These are phyloP conservation scores for Chaetoscypha palmicola DNA, from an alignment of 2,329 filamentous ascomycete species.

Conservation along the genomic window DNA sequence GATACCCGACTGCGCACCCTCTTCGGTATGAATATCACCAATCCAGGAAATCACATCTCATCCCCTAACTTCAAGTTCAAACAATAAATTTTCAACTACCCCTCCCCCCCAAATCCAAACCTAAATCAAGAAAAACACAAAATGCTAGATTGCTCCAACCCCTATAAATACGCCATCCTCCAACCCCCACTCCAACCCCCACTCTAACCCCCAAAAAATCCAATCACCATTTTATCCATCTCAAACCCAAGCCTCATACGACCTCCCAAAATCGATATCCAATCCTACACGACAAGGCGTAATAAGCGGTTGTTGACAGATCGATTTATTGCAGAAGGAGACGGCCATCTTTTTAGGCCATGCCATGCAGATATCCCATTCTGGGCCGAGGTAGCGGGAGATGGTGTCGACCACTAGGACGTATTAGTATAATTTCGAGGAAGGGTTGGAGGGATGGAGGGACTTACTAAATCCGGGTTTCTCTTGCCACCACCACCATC, in stretches of 20 bases:
- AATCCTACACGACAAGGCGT: constrained; percentile 25
- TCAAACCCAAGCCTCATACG: not conserved
- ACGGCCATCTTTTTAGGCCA: constrained; percentile 13
- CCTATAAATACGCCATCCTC: no score
- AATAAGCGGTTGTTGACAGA: not conserved
- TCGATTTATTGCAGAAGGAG: not conserved
- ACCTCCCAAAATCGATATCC: not conserved
- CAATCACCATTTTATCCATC: no score
- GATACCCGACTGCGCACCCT: no score
- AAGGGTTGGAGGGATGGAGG: not conserved
- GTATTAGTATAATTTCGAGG: not conserved
- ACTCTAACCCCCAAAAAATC: no score
- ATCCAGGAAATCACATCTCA: no score
- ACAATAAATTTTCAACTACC: no score
- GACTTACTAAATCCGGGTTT: constrained; percentile 16
- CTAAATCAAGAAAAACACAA: no score
- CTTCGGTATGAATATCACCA: no score
- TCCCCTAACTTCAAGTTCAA: no score
- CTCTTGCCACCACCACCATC: constrained; percentile 19
- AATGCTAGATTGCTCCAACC: no score
- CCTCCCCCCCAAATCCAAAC: no score
- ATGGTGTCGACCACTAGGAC: constrained; percentile 15
- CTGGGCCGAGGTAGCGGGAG: constrained; percentile 5
- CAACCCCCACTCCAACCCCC: no score
- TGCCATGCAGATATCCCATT: constrained; percentile 16